Evolutionary conservation across 768 basidiomycete genomes (phyloP), one percentile per base, ranked within the genome.

Genomic region (Rickenella mellea): DNA sequence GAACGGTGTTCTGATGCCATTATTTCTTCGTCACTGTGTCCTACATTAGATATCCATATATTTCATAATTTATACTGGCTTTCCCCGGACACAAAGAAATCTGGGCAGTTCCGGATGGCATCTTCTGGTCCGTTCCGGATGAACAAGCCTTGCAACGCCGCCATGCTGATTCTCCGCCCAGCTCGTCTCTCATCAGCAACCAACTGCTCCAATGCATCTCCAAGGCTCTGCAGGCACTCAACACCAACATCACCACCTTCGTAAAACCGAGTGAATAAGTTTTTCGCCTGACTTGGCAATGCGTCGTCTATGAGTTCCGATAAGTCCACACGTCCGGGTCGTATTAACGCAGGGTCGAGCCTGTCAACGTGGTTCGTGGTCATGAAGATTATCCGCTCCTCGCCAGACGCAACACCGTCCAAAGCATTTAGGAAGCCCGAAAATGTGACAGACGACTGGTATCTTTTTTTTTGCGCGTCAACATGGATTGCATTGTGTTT

Each of bases 341-440:
- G 80, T 55, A 98, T 89, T 35, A 99, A 76, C 0, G 94, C 96
- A 5, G 90, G 83, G 62, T 99, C 96, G 27, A 99, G 76, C 48
- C 71, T 73, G 46, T 86, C 79, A 41, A 87, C 58, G 53, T 98
- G 96, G 60, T 99, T 99, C n/a, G 96, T 98, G 0, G 96, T 99
- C 82, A 99, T 87, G 65, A 99, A 99, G 27, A 99, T 78, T 56
- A 99, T 83, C n/a, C 96, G 81, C 54, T 96, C 92, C 64, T 97
- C 93, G 30, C 92, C 90, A 9, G 94, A 96, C 4, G 91, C 94
- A 22, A 99, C 94, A 14, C 96, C 96, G 55, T 99, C 96, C 2
- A 99, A 70, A 11, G 93, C 92, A 53, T 99, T 99, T 31, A 99
- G 67, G 56, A 98, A 88, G 21, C 96, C 96, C 6, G 94, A 97